Evolutionary conservation across 169 alveolate species (phyloP).

Genomic region (Eimeria sp.): DNA sequence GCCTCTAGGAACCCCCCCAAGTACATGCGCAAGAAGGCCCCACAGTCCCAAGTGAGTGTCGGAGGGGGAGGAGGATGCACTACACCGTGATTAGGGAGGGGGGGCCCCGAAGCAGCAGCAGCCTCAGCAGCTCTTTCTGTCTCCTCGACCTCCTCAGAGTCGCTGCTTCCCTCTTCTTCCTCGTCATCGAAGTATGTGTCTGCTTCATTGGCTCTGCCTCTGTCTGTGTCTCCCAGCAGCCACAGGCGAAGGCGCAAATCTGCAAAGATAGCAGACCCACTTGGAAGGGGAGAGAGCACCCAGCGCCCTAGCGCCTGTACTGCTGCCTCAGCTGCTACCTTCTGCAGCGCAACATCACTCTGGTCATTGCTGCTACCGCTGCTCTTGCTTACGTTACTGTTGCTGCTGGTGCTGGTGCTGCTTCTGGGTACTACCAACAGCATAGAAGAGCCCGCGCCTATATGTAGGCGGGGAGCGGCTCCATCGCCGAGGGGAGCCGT

Average conservation of each 20-base stretch:
- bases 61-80: background rate
- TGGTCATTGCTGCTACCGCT: background rate
- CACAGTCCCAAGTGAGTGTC: constrained; percentile 5
- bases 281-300: constrained; percentile 7
- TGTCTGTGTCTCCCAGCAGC: constrained; percentile 45
- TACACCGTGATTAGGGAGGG: background rate
- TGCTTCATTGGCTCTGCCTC: background rate
- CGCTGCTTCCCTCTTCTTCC: background rate
- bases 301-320: constrained; percentile 57
- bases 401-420: background rate
- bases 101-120: background rate
- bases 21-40: background rate
- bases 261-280: background rate
- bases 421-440: constrained; percentile 31
- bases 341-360: background rate
- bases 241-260: constrained; percentile 30
- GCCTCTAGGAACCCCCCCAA: constrained; percentile 54
- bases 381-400: background rate
- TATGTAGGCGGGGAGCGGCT: constrained; percentile 8
- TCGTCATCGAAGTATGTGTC: background rate
- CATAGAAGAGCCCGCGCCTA: constrained; percentile 19
- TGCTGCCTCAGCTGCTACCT: constrained; percentile 49
- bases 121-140: background rate
- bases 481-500: background rate
- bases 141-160: background rate